Percentiles rank a stretch among this genome's conserved stretches.
Evolutionary conservation across 2,329 filamentous ascomycete genomes (phyloP).

Genomic region (Coniochaeta prunicola): DNA sequence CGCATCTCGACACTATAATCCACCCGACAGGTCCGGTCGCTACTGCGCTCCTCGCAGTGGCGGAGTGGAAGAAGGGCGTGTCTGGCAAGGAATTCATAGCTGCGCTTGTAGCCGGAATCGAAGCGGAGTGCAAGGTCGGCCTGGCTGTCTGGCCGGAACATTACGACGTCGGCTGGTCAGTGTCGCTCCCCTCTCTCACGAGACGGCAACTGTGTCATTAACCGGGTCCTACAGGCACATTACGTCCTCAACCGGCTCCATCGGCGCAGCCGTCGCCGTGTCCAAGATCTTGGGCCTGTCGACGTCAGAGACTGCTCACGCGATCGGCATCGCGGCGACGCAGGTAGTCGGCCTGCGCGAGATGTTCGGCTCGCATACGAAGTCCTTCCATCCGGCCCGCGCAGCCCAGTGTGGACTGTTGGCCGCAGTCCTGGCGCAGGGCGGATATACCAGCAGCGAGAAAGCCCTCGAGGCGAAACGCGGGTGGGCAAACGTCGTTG

Average conservation of each 20-base stretch:
- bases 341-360: conserved; percentile 46
- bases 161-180: conserved; percentile 42
- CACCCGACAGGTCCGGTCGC: conserved; percentile 46
- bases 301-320: conserved; percentile 33
- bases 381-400: conserved; percentile 46
- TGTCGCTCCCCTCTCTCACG: no score
- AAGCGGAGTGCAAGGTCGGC: conserved; percentile 44
- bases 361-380: conserved; percentile 48
- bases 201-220: no score
- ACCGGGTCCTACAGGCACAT: conserved; percentile 34
- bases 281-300: conserved; percentile 36
- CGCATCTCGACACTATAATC: conserved; percentile 47
- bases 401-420: conserved; percentile 44
- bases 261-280: conserved; percentile 45
- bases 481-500: conserved; percentile 42
- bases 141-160: conserved; percentile 44
- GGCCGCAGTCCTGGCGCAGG: conserved; percentile 27
- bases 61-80: conserved; percentile 29
- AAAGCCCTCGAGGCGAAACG: conserved; percentile 36
- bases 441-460: conserved; percentile 40
- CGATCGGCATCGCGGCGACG: conserved; percentile 44
- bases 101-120: conserved; percentile 43
- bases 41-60: conserved; percentile 38
- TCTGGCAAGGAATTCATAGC: conserved; percentile 40
- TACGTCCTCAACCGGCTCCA: conserved; percentile 41